Evolutionary conservation across 768 basidiomycete species (phyloP).

Genomic region (Cystofilobasidium macerans): DNA sequence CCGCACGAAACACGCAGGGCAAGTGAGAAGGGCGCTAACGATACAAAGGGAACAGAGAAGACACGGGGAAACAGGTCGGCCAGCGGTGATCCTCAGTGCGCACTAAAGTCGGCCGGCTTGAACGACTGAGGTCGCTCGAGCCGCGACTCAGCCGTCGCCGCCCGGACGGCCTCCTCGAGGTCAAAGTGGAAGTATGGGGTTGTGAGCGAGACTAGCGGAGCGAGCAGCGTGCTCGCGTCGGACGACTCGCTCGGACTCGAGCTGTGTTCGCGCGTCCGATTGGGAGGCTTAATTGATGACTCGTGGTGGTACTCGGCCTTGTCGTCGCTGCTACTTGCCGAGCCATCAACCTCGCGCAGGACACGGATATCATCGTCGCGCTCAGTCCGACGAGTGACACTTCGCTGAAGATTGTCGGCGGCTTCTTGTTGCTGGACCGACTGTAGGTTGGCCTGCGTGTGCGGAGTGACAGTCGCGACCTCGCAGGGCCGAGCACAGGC

Average conservation of each 20-base stretch:
- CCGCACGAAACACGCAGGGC: no score
- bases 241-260: background rate
- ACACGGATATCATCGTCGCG: background rate
- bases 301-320: no score
- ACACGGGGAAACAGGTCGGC: no score
- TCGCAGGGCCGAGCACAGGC: slow-evolving; percentile 46
- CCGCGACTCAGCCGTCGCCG: slow-evolving; percentile 40
- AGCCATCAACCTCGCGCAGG: background rate
- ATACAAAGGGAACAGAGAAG: no score
- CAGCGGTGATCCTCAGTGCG: background rate
- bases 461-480: slow-evolving; percentile 64
- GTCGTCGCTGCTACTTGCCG: background rate
- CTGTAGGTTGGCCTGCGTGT: slow-evolving; percentile 36
- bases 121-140: background rate
- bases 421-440: slow-evolving; percentile 30
- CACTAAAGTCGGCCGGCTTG: background rate
- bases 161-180: slow-evolving; percentile 56
- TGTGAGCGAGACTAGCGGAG: slow-evolving; percentile 30
- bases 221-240: slow-evolving; percentile 9
- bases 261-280: background rate
- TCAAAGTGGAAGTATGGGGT: slow-evolving; percentile 71
- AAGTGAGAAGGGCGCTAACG: no score
- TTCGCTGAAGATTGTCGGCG: background rate
- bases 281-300: no score
- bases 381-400: slow-evolving; percentile 26